Base-by-base conservation (phyloP, 805 yeast genomes). In the Spathaspora gorwiae region DNA sequence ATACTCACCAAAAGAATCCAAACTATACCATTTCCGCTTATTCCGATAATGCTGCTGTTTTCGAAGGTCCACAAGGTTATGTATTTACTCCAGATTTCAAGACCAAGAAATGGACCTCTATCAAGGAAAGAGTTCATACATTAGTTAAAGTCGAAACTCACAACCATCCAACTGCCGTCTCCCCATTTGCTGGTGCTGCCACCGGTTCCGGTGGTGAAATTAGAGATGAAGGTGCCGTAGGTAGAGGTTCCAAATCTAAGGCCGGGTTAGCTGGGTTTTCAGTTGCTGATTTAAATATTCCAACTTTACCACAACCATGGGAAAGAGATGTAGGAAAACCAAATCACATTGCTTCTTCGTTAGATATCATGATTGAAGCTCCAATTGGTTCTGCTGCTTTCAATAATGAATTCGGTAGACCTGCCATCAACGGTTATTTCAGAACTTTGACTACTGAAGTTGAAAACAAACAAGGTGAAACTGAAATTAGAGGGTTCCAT, bases 131-230 rank as follows among this genome's bases (percentile, higher is more conserved):
- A 40, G 95, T 92, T 15, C 94, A 90, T 53, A 88, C 95, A 59
- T 73, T 94, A 54, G 87, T 90, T 60, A 94, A 94, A 66, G 99
- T 94, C 43, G 99, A 94, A 70, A 94, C 99, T 26, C 99, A 94
- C 67, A 94, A 94, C 71, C 99, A 94, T 66, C 99, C 99, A 45
- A 94, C 99, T 26, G 99, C 99, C 1, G 97, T 94, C 5, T 92
- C 98, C 24, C 99, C 99, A 35, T 94, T 89, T 70, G 90, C 99
- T 3, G 99, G 99, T 66, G 99, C 99, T 30, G 96, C 99, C 37
- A 94, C 99, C 11, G 99, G 99, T 52, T 90, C 98, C 9, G 99
- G 99, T 65, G 99, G 99, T 73, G 99, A 94, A 70, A 94, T 94
- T 60, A 87, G 99, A 77, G 99, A 94, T 68, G 99, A 94, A 72